These are phyloP conservation scores for Penicillium sp. DNA, from an alignment of 2,329 filamentous ascomycete species.

Conservation along the genomic window DNA sequence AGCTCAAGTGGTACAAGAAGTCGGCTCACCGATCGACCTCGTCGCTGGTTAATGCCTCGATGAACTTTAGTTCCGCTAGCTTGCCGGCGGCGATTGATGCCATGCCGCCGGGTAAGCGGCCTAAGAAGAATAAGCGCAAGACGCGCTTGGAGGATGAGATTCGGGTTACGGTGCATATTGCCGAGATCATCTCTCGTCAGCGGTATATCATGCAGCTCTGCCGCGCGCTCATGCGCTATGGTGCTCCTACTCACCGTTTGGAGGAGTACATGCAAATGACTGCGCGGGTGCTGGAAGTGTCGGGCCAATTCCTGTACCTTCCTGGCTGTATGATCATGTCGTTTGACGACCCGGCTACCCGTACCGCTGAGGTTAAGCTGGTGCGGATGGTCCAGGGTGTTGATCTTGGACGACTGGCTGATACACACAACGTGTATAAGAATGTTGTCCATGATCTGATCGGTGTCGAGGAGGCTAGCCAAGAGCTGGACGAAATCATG, in stretches of 20 bases:
- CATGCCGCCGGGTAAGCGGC: constrained; percentile 13
- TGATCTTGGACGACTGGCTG: constrained; percentile 46
- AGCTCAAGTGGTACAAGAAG: constrained; percentile 47
- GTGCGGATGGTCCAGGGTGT: constrained; percentile 46
- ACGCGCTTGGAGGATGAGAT: constrained; percentile 52
- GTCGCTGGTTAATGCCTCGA: constrained; percentile 40
- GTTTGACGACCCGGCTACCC: constrained; percentile 62
- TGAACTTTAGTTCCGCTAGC: constrained; percentile 36
- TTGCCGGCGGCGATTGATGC: constrained; percentile 29
- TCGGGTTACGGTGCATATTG: constrained; percentile 62
- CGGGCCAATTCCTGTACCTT: constrained; percentile 87
- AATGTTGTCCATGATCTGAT: constrained; percentile 51
- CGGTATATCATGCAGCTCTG: constrained; percentile 84
- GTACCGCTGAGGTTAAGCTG: constrained; percentile 50
- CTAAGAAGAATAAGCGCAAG: constrained; percentile 29
- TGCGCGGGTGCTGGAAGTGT: constrained; percentile 80
- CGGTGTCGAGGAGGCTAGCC: constrained; percentile 48
- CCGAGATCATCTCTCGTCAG: constrained; percentile 74
- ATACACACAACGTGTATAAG: constrained; percentile 51
- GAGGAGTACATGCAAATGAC: constrained; percentile 93
- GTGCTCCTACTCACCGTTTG: constrained; percentile 86
- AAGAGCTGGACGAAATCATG: constrained; percentile 56
- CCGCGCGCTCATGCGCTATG: constrained; percentile 84
- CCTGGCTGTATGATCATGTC: constrained; percentile 95
- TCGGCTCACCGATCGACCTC: constrained; percentile 36